Evolutionary conservation across 371 early-diverging fungal genomes (phyloP).

Genomic region (Lichtheimia ornata): DNA sequence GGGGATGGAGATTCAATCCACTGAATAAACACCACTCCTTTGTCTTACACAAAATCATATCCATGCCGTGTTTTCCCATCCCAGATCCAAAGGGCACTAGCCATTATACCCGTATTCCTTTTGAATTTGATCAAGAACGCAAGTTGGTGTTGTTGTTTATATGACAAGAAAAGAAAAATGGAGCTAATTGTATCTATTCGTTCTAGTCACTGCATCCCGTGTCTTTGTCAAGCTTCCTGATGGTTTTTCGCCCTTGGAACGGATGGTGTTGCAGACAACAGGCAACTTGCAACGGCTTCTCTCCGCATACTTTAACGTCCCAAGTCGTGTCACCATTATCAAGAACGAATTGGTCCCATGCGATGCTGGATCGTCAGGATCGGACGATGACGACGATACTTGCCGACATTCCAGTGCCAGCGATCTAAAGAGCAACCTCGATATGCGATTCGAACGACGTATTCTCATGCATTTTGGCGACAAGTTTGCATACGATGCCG

Average conservation of each 20-base stretch:
- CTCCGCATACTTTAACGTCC: constrained; percentile 48
- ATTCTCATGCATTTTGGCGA: constrained; percentile 44
- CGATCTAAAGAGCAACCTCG: background rate
- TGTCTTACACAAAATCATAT: background rate
- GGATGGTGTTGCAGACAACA: constrained; percentile 44
- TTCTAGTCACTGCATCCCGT: constrained; percentile 39
- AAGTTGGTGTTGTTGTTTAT: constrained; percentile 3
- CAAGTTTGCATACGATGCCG: constrained; percentile 42
- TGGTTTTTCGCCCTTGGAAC: constrained; percentile 40
- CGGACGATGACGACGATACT: background rate
- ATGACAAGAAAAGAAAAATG: background rate
- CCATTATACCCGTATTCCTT: constrained; percentile 33
- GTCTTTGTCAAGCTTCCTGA: constrained; percentile 42
- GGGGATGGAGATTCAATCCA: background rate
- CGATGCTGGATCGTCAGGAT: background rate
- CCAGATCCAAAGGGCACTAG: constrained; percentile 25
- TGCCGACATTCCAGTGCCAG: background rate
- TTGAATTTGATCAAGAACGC: constrained; percentile 47
- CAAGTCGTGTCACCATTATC: constrained; percentile 42
- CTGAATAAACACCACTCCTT: background rate
- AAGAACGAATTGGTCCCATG: constrained; percentile 26
- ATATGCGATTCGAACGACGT: constrained; percentile 37
- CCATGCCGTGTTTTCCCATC: background rate
- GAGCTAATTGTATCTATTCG: constrained; percentile 1
- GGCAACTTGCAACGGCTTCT: constrained; percentile 47